These are phyloP conservation scores for Brasilioporus rufonigricans DNA, from an alignment of 768 basidiomycete species.

Conservation along the genomic window DNA sequence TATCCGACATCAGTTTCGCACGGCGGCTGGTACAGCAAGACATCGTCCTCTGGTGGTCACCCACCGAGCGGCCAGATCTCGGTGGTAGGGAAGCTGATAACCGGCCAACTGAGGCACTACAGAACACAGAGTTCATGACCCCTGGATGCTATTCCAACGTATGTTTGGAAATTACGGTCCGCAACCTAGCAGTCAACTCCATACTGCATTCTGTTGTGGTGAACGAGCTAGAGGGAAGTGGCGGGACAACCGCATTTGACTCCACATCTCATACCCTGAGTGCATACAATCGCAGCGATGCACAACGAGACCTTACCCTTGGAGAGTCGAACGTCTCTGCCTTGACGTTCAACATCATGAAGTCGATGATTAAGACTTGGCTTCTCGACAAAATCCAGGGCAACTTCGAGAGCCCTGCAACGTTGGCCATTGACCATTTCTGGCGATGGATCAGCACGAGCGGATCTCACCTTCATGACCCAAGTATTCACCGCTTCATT, in stretches of 20 bases:
- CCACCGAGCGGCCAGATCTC: conserved; percentile 82
- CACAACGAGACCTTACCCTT: conserved; percentile 66
- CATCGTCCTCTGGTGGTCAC: conserved; percentile 96
- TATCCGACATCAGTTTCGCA: conserved; percentile 90
- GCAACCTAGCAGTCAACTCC: conserved; percentile 91
- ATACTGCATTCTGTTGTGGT: conserved; percentile 92
- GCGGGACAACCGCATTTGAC: conserved; percentile 92
- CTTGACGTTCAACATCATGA: conserved; percentile 81
- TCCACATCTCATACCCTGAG: conserved; percentile 88
- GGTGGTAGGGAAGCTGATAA: conserved; percentile 91
- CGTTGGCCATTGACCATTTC: conserved; percentile 84
- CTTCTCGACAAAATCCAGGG: conserved; percentile 79
- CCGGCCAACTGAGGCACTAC: conserved; percentile 70
- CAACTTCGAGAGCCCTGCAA: conserved; percentile 63
- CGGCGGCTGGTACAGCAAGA: conserved; percentile 85
- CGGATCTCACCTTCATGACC: conserved; percentile 85
- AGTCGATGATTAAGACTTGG: conserved; percentile 88
- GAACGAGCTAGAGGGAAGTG: conserved; percentile 96
- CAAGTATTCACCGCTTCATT: conserved; percentile 88
- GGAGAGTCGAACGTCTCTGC: conserved; percentile 90
- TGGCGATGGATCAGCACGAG: conserved; percentile 96
- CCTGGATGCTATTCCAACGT: conserved; percentile 92
- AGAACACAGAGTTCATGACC: conserved; percentile 78
- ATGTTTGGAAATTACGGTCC: conserved; percentile 83
- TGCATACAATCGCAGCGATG: conserved; percentile 71